These are phyloP conservation scores for Pythium rishiriense DNA, from an alignment of 352 stramenopile genomes.

Conservation along the genomic window DNA sequence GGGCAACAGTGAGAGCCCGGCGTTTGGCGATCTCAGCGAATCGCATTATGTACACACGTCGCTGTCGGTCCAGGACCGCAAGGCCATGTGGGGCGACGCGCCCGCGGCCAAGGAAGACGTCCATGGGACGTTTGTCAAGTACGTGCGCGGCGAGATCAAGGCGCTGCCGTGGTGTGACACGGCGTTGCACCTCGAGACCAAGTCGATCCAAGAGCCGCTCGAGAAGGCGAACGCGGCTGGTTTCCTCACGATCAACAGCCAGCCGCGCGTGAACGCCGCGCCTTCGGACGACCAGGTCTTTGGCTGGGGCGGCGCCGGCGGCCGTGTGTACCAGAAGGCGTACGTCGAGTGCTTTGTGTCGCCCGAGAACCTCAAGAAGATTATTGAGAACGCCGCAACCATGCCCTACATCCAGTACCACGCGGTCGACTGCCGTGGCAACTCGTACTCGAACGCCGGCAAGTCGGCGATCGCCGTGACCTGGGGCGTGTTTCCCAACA, in stretches of 20 bases:
- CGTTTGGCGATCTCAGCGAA: conserved; percentile 96
- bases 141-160: conserved; percentile 95
- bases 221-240: conserved; percentile 70
- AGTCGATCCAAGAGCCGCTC: conserved; percentile 82
- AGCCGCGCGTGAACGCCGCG: conserved; percentile 90
- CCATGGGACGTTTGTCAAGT: conserved; percentile 95
- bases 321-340: conserved; percentile 98
- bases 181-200: conserved; percentile 94
- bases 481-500: conserved; percentile 98
- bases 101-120: conserved; percentile 91
- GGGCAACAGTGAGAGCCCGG: conserved; percentile 94
- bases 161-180: conserved; percentile 97
- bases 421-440: conserved; percentile 87
- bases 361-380: conserved; percentile 90
- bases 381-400: conserved; percentile 84
- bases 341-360: conserved; percentile 99
- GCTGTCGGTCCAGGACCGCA: conserved; percentile 63
- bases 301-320: conserved; percentile 95
- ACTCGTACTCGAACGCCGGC: conserved; percentile 90
- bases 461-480: conserved; percentile 95
- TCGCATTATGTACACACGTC: conserved; percentile 92
- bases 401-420: conserved; percentile 90
- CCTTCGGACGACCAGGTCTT: conserved; percentile 92
- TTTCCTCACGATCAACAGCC: conserved; percentile 98
- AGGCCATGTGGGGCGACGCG: conserved; percentile 94